A percentile compares a stretch with the other conserved stretches of the same genome.
Conservation (phyloP, 768 basidiomycete genomes). For the Lactarius tabidus region DNA sequence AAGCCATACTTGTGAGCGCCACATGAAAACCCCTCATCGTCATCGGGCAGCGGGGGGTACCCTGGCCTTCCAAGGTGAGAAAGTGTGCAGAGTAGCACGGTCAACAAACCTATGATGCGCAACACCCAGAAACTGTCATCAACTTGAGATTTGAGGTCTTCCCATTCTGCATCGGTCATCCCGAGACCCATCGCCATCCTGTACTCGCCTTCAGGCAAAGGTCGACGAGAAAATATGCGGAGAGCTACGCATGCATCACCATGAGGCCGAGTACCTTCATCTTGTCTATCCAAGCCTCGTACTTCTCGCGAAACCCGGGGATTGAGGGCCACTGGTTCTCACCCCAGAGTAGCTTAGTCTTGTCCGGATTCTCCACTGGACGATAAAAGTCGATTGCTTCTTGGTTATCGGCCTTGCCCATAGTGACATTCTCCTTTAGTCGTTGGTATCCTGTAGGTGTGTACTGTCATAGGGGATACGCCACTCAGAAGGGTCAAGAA, state of each 20-base stretch:
- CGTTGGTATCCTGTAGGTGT: constrained; percentile 62
- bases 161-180: constrained; percentile 67
- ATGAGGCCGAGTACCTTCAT: constrained; percentile 80
- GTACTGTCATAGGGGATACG: constrained; percentile 1
- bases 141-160: constrained; percentile 59
- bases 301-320: constrained; percentile 54
- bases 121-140: constrained; percentile 89
- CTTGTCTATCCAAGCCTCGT: constrained; percentile 74
- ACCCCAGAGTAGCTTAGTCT: constrained; percentile 69
- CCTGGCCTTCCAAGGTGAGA: constrained; percentile 39
- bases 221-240: not conserved
- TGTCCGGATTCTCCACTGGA: constrained; percentile 67
- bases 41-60: constrained; percentile 80
- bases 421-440: constrained; percentile 82
- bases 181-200: constrained; percentile 84
- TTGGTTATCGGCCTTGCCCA: constrained; percentile 78
- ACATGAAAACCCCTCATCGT: constrained; percentile 81
- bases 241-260: constrained; percentile 74
- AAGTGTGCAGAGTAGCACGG: constrained; percentile 1
- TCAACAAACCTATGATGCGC: constrained; percentile 65
- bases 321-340: constrained; percentile 84
- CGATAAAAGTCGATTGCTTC: constrained; percentile 83
- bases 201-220: constrained; percentile 2
- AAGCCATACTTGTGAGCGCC: constrained; percentile 76
- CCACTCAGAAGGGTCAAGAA: not conserved